A percentile compares a stretch with the other conserved stretches of the same genome.
Evolutionary conservation across 2,329 filamentous ascomycete species (phyloP).

Genomic region (Colletotrichum sp.): DNA sequence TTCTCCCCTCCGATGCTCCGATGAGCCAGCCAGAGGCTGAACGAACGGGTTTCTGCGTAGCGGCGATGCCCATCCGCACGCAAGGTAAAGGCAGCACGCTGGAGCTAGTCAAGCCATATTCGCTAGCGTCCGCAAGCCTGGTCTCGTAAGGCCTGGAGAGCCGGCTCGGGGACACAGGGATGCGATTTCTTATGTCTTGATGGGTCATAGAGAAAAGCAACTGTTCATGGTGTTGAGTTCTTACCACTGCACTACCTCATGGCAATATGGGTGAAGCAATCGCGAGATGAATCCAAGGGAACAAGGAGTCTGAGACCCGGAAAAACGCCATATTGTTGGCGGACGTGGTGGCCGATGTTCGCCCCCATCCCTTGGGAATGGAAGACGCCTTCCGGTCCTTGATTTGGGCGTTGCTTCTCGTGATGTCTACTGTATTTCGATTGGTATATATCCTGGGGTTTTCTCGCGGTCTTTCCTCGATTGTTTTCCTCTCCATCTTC

Average conservation of each 20-base stretch:
- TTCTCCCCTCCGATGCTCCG: neutral
- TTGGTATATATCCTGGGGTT: neutral
- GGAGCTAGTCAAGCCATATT: conserved; percentile 17
- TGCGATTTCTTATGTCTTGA: conserved; percentile 13
- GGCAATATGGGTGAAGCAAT: conserved; percentile 18
- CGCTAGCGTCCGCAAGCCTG: conserved; percentile 13
- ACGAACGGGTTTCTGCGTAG: neutral
- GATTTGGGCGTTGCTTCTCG: neutral
- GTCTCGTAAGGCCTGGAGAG: neutral
- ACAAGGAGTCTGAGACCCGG: conserved; percentile 13
- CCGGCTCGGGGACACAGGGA: conserved; percentile 8
- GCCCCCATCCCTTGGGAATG: conserved; percentile 13
- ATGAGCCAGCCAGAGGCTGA: neutral
- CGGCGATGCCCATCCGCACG: neutral
- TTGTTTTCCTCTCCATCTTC: neutral
- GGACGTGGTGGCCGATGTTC: neutral
- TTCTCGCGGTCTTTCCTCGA: neutral
- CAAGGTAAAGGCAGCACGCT: neutral
- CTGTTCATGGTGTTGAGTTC: neutral
- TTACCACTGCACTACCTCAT: neutral
- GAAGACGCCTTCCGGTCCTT: neutral
- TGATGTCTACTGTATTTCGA: neutral
- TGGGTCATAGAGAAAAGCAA: conserved; percentile 1
- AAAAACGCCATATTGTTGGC: neutral
- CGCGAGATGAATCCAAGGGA: conserved; percentile 21